Evolutionary conservation across 345 rosid species (phyloP), one percentile per base, ranked within the genome.

Genomic region (Heritiera littoralis): DNA sequence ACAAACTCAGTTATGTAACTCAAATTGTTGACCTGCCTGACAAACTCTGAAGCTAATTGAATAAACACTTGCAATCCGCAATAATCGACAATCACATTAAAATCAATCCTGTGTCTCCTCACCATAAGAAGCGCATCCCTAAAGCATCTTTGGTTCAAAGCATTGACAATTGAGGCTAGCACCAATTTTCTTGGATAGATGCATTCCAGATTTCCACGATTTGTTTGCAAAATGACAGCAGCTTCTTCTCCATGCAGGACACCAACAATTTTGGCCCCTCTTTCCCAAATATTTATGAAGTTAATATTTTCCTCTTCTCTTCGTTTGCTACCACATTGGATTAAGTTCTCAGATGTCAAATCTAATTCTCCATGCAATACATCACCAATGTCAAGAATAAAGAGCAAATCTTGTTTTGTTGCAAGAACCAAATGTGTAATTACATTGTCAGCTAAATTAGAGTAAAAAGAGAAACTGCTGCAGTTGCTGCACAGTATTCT

Each of bases 141-240:
- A 77, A 90, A 96, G 79, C 90, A 92, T 74, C 84, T 67, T 80
- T 89, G 91, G 75, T 81, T 82, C 87, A 96, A 84, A 68, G 93
- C 98, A 86, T 92, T 90, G 43, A 88, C 67, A 76, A 96, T 90
- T 72, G 98, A 90, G 32, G 92, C 85, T 52, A 94, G 81, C 28
- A 92, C 99, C 85, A 96, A 79, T 88, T 96, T 94, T 88, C 99
- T 92, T 12, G 99, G 99, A 80, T 89, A 92, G 79, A 94, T 82
- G 85, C 95, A 89, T 81, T 94, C 99, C 5, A 96, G 87, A 81
- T 94, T 96, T 79, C 98, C 99, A 49, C 98, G 89, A 79, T 84
- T 80, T 65, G 99, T 92, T 87, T 92, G 97, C 80, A 96, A 64
- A 80, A 96, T 77, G 54, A 92, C 98, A 74, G 94, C 88, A 86